Conservation (phyloP, 2,329 filamentous ascomycete species). For the Talaromyces sp. region DNA sequence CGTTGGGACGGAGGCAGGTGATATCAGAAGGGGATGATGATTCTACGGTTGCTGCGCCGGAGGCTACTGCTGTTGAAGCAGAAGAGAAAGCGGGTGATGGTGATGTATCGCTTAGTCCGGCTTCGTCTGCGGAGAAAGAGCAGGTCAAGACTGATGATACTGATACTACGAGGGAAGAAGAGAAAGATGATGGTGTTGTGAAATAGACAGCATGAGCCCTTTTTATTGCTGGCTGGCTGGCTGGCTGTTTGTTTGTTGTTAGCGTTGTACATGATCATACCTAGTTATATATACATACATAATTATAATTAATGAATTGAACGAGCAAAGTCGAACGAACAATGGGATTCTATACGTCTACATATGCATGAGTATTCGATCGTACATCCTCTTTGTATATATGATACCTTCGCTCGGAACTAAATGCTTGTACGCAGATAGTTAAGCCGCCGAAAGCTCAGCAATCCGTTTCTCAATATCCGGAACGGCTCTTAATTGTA, state of each 20-base stretch:
- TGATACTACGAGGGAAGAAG: background rate
- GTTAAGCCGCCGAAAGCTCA: constrained; percentile 62
- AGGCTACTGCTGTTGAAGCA: background rate
- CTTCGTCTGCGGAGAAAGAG: background rate
- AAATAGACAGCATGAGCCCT: background rate
- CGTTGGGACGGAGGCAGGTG: constrained; percentile 1
- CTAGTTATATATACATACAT: background rate
- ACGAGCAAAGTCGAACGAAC: background rate
- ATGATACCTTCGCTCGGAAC: background rate
- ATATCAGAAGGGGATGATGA: background rate
- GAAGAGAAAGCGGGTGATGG: background rate
- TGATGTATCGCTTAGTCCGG: background rate
- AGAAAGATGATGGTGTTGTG: background rate
- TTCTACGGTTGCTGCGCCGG: background rate
- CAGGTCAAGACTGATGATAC: background rate
- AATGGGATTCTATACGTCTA: constrained; percentile 3
- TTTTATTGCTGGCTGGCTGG: background rate
- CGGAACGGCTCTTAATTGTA: constrained; percentile 78
- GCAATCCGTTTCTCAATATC: constrained; percentile 82
- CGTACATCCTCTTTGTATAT: background rate
- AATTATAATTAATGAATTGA: constrained; percentile 6
- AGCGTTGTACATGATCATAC: constrained; percentile 3
- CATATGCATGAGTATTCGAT: background rate
- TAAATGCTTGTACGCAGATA: background rate
- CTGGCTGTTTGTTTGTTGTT: background rate